Conservation (phyloP, 2,329 filamentous ascomycete species). For the Aspergillus aculeatinus region DNA sequence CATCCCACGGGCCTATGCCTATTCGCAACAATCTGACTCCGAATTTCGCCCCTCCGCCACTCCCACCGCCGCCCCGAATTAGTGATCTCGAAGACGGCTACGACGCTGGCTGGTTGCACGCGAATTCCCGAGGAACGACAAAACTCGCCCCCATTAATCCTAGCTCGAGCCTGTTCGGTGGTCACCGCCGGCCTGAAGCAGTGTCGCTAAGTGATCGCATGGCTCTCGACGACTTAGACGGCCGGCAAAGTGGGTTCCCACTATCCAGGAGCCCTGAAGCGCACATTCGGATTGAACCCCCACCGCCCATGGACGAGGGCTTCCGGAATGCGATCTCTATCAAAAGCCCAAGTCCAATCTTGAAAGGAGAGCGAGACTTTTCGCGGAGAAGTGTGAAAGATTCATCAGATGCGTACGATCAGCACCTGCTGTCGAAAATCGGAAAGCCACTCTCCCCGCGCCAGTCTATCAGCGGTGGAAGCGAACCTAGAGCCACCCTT, state of each 20-base stretch:
- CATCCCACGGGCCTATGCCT: slow-evolving; percentile 58
- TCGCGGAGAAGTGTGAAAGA: slow-evolving; percentile 58
- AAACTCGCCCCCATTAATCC: slow-evolving; percentile 49
- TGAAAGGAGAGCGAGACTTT: slow-evolving; percentile 60
- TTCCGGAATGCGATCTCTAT: slow-evolving; percentile 35
- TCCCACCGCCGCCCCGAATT: slow-evolving; percentile 65
- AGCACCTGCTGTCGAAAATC: slow-evolving; percentile 62
- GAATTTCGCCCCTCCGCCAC: slow-evolving; percentile 57
- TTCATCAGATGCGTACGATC: slow-evolving; percentile 63
- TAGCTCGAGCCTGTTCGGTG: slow-evolving; percentile 52
- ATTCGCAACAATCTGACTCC: slow-evolving; percentile 57
- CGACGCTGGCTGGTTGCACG: slow-evolving; percentile 64
- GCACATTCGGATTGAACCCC: slow-evolving; percentile 38
- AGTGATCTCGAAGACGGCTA: slow-evolving; percentile 56
- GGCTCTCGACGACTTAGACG: slow-evolving; percentile 38
- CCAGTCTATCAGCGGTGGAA: slow-evolving; percentile 35
- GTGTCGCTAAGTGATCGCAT: slow-evolving; percentile 37
- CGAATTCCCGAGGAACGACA: slow-evolving; percentile 55
- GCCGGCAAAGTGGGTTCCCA: slow-evolving; percentile 29
- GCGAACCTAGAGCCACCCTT: slow-evolving; percentile 30
- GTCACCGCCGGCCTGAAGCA: slow-evolving; percentile 39
- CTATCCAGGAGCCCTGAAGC: slow-evolving; percentile 34
- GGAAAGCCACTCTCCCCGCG: slow-evolving; percentile 59
- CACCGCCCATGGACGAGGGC: slow-evolving; percentile 31
- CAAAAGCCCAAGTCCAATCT: slow-evolving; percentile 33